Evolutionary conservation across 2,329 filamentous ascomycete species (phyloP), one percentile per base, ranked within the genome.

Genomic region (Trichoderma breve): DNA sequence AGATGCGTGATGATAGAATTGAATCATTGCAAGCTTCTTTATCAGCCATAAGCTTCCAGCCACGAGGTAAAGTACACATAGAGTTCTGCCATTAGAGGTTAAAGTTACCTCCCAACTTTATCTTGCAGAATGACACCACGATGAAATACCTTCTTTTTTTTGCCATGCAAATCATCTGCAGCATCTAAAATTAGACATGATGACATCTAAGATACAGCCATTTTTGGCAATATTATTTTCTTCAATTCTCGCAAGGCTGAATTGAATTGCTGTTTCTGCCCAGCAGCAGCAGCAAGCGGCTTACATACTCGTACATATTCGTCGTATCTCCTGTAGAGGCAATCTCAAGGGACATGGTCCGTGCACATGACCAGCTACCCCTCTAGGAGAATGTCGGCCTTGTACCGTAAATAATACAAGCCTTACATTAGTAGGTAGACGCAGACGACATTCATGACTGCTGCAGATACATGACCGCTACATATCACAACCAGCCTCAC

Each of bases 341-440:
- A 68, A 28, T 39, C 30, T 63, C 28, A 39, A 60, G 26, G 32
- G 53, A 60, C 73, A 9, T 60, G 74, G 74, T 32, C 71, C 71
- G 74, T 75, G 73, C 74, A 70, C 73, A 72, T 63, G 39, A 62
- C 57, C 63, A 30, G 43, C 26, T 72, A 72, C 70, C 70, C 70
- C 70, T 72, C 70, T 72, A 58, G 64, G 57, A 58, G 57, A 28
- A n/a, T 24, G 63, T 34, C 51, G 47, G 53, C 65, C 53, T 68
- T 61, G 55, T 61, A n/a, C 2, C 11, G 4, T 28, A 14, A 21
- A 24, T 51, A 70, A 43, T 34, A 28, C 39, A 14, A 34, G 36
- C 36, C 55, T 60, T 57, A 24, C 53, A 28, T n/a, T n/a, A n/a
- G n/a, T 24, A 24, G 24, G 24, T 28, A n/a, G 18, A 43, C 24